Evolutionary conservation across 768 basidiomycete genomes (phyloP).

Genomic region (Hydnum rufescens): DNA sequence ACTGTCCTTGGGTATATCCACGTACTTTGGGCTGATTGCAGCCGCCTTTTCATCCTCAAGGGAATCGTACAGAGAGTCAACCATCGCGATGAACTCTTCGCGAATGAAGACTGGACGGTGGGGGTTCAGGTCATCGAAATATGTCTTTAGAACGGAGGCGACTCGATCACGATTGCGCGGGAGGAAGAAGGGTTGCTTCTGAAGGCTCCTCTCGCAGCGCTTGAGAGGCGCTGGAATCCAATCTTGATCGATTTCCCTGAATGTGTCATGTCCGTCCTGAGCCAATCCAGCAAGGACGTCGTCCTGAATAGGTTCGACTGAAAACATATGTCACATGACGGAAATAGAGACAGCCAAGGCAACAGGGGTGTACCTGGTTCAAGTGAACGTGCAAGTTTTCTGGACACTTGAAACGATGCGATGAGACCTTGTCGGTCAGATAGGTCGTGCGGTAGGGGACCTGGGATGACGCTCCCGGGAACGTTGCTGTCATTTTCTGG

Average conservation of each 20-base stretch:
- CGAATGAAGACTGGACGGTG: conserved; percentile 61
- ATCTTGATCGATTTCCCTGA: background rate
- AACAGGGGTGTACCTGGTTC: background rate
- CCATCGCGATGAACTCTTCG: conserved; percentile 41
- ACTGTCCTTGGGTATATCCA: conserved; percentile 35
- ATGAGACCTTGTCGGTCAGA: too few relatives aligned
- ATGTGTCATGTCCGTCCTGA: background rate
- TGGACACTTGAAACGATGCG: too few relatives aligned
- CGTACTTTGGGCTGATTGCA: background rate
- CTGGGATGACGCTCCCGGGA: too few relatives aligned
- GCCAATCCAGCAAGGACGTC: background rate
- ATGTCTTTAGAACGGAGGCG: conserved; percentile 39
- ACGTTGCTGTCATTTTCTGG: too few relatives aligned
- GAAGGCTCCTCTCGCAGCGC: background rate
- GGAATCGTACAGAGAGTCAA: conserved; percentile 43
- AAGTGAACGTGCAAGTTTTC: background rate
- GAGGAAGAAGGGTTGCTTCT: conserved; percentile 29
- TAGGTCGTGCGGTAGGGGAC: too few relatives aligned
- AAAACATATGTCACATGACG: background rate
- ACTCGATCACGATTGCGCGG: conserved; percentile 59
- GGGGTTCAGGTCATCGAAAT: conserved; percentile 57
- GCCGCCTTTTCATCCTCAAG: conserved; percentile 15
- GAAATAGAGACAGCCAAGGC: background rate
- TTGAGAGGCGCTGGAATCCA: background rate
- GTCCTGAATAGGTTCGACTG: background rate